These are phyloP conservation scores for Puccinellia tenuiflora DNA, from an alignment of 176 grass and related monocot genomes.

Conservation along the genomic window DNA sequence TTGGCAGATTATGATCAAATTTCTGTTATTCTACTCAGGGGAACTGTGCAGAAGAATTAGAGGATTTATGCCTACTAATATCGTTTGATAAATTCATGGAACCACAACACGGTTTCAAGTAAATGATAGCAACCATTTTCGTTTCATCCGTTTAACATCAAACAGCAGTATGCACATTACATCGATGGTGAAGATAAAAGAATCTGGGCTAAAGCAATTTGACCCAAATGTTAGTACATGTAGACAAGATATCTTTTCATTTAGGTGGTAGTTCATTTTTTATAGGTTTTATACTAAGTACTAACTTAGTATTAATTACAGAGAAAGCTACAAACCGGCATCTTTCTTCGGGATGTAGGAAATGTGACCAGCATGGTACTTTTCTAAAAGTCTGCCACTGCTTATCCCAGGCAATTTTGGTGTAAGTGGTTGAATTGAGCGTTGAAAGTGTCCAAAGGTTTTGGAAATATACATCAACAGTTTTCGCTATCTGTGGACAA, in stretches of 20 bases:
- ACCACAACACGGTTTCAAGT: neutral
- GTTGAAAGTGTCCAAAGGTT: conserved; percentile 74
- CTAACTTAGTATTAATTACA: neutral
- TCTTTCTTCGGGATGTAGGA: conserved; percentile 57
- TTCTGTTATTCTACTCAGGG: neutral
- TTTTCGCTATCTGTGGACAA: conserved; percentile 65
- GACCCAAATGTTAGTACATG: neutral
- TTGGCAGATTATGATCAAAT: neutral
- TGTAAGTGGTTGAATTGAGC: conserved; percentile 63
- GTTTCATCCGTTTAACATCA: neutral
- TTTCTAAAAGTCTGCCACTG: conserved; percentile 78
- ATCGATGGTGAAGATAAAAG: neutral
- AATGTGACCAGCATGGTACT: conserved; percentile 96
- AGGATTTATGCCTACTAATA: neutral
- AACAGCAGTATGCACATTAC: neutral
- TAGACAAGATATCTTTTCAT: neutral
- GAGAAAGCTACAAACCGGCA: conserved; percentile 55
- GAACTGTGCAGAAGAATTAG: neutral
- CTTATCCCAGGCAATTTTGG: conserved; percentile 62
- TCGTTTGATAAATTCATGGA: neutral
- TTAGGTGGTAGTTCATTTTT: neutral
- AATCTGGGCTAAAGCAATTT: neutral
- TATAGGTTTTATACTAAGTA: neutral
- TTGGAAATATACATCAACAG: conserved; percentile 57
- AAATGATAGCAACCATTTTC: neutral